Percentiles rank a stretch among this genome's conserved stretches.
Conservation (phyloP, 1,284 basidiomycete genomes). For the Ustilago esculenta region DNA sequence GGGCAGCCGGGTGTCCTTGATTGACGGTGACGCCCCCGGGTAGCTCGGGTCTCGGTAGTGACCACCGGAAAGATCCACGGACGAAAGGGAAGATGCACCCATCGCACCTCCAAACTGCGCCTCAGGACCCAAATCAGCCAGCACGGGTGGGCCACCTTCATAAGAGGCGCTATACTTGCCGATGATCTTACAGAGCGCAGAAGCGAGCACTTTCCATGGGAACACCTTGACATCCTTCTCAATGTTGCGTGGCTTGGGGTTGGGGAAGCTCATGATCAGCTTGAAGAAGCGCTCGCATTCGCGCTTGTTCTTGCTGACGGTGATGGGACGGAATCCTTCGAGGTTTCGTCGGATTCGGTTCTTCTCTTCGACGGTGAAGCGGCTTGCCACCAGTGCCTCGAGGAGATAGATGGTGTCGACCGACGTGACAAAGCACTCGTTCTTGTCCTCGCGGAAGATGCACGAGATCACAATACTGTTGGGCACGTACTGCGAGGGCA, state of each 20-base stretch:
- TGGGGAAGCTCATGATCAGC: conserved; percentile 92
- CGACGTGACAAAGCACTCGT: conserved; percentile 85
- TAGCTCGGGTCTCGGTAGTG: conserved; percentile 36
- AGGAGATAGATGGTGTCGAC: conserved; percentile 94
- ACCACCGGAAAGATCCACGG: conserved; percentile 42
- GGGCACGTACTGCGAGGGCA: conserved; percentile 67
- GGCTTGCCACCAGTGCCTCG: conserved; percentile 82
- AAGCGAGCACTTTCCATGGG: conserved; percentile 82
- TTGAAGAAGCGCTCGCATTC: conserved; percentile 87
- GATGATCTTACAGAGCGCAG: conserved; percentile 89
- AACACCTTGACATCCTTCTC: conserved; percentile 99
- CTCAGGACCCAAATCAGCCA: conserved; percentile 31
- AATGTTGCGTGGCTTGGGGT: conserved; percentile 92
- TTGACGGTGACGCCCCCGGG: conserved; percentile 21
- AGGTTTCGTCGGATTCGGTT: conserved; percentile 93
- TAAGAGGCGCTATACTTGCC: conserved; percentile 77
- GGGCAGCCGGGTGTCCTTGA: conserved; percentile 22
- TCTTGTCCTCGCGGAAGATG: conserved; percentile 83
- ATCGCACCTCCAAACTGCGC: conserved; percentile 23
- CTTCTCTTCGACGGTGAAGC: conserved; percentile 93
- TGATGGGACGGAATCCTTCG: conserved; percentile 88
- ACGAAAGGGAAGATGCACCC: conserved; percentile 11
- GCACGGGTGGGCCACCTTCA: conserved; percentile 34
- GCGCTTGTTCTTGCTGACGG: conserved; percentile 83
- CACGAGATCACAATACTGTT: conserved; percentile 76